Evolutionary conservation across 345 rosid species (phyloP).

Genomic region (Euclidium syriacum): DNA sequence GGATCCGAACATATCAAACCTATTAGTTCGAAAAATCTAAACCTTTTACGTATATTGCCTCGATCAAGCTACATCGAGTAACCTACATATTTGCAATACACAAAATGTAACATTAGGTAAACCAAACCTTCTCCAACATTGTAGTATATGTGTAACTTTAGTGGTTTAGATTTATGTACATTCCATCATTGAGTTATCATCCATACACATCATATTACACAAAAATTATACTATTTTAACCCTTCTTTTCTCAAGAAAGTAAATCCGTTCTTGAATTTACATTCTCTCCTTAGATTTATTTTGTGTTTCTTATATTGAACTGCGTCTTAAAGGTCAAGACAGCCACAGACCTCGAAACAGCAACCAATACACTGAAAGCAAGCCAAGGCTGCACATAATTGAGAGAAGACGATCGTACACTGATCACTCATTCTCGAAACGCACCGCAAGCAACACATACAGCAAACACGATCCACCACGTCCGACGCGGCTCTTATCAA

Average conservation of each 20-base stretch:
- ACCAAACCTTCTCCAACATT: too few relatives aligned
- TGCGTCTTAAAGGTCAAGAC: conserved; percentile 23
- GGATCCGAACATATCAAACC: too few relatives aligned
- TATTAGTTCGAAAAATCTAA: too few relatives aligned
- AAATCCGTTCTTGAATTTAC: conserved; percentile 16
- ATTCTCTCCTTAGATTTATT: not conserved
- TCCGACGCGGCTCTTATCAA: conserved; percentile 56
- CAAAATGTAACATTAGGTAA: too few relatives aligned
- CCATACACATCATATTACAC: not conserved
- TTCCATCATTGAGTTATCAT: not conserved
- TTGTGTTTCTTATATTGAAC: not conserved
- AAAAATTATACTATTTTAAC: not conserved
- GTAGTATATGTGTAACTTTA: too few relatives aligned
- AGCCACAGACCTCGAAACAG: conserved; percentile 62
- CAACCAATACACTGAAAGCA: conserved; percentile 70
- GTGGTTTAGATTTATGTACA: too few relatives aligned
- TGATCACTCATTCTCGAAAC: conserved; percentile 54
- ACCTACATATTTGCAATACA: too few relatives aligned
- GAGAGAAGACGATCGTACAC: conserved; percentile 50
- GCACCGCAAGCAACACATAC: conserved; percentile 76
- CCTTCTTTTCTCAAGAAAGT: not conserved
- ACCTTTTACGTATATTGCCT: too few relatives aligned
- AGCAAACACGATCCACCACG: conserved; percentile 51
- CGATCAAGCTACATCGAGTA: too few relatives aligned
- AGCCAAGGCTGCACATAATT: conserved; percentile 65